These are phyloP conservation scores for Botrytis hyacinthi DNA, from an alignment of 2,329 filamentous ascomycete species.

Conservation along the genomic window DNA sequence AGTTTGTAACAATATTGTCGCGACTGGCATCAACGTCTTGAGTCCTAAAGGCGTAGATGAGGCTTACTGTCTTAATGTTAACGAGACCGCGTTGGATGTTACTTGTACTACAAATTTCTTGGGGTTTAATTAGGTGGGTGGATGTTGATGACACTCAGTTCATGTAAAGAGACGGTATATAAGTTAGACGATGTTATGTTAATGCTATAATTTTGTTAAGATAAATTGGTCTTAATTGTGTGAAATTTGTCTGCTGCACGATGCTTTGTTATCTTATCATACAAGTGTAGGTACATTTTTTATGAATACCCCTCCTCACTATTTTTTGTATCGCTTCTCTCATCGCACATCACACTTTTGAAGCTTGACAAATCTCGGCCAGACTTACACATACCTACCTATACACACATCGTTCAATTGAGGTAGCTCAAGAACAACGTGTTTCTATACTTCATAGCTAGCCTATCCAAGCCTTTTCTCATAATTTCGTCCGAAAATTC, in stretches of 20 bases:
- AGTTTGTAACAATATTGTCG: conserved; percentile 51
- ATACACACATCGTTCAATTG: not conserved
- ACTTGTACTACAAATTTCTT: conserved; percentile 37
- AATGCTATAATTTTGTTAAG: conserved; percentile 32
- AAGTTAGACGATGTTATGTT: not conserved
- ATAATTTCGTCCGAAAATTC: not conserved
- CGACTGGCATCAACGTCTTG: conserved; percentile 46
- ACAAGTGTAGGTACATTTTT: not conserved
- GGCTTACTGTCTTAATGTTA: conserved; percentile 47
- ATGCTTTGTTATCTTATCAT: not conserved
- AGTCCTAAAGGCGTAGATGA: conserved; percentile 47
- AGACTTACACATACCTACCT: not conserved
- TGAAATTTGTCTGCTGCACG: not conserved
- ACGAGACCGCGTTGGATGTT: conserved; percentile 40
- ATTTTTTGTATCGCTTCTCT: not conserved
- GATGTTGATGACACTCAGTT: no score
- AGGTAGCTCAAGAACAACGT: no score
- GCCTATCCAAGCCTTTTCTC: not conserved
- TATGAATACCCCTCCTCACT: not conserved
- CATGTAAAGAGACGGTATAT: not conserved
- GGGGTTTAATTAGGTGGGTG: conserved; percentile 33
- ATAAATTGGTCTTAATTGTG: not conserved
- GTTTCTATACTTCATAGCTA: not conserved
- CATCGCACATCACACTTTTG: not conserved
- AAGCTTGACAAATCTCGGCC: not conserved